Percentiles rank a stretch among this genome's conserved stretches.
Conservation (phyloP, 345 rosid genomes). For the Hibiscus trionum region DNA sequence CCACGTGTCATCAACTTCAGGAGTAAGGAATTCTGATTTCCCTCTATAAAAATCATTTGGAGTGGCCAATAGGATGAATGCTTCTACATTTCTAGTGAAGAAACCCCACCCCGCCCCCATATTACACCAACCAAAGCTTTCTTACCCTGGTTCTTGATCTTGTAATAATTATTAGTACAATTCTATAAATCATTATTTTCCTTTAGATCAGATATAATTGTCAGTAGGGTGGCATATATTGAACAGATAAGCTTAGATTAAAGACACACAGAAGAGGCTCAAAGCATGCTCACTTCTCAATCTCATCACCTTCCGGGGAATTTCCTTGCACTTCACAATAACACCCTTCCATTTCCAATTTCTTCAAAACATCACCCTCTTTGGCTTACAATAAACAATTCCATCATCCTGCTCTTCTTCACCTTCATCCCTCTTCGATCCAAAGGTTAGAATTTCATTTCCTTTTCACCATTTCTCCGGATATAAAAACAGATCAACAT, state of each 20-base stretch:
- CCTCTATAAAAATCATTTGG: not conserved
- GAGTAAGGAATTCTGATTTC: slow-evolving; percentile 28
- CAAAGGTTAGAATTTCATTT: slow-evolving; percentile 20
- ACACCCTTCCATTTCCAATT: not conserved
- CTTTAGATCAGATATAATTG: not conserved
- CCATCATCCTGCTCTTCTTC: slow-evolving; percentile 20
- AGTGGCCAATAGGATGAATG: not conserved
- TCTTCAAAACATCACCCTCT: slow-evolving; percentile 6
- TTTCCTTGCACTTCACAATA: slow-evolving; percentile 19
- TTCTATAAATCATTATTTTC: too few relatives aligned
- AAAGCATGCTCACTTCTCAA: slow-evolving; percentile 38
- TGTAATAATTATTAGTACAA: too few relatives aligned
- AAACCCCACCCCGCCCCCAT: not conserved
- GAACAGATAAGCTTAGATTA: not conserved
- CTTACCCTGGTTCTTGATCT: not conserved
- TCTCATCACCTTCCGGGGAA: slow-evolving; percentile 31
- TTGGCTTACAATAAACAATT: slow-evolving; percentile 17
- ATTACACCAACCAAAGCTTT: not conserved
- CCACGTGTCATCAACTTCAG: slow-evolving; percentile 43
- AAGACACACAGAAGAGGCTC: not conserved
- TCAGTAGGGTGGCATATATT: not conserved
- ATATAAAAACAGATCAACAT: slow-evolving; percentile 7
- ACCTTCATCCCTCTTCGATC: slow-evolving; percentile 27
- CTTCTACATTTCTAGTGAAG: not conserved
- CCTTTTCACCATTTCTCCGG: not conserved